Percentiles rank a stretch among this genome's conserved stretches.
Conservation (phyloP, 2,329 filamentous ascomycete genomes). For the Tolypocladium tundrense region DNA sequence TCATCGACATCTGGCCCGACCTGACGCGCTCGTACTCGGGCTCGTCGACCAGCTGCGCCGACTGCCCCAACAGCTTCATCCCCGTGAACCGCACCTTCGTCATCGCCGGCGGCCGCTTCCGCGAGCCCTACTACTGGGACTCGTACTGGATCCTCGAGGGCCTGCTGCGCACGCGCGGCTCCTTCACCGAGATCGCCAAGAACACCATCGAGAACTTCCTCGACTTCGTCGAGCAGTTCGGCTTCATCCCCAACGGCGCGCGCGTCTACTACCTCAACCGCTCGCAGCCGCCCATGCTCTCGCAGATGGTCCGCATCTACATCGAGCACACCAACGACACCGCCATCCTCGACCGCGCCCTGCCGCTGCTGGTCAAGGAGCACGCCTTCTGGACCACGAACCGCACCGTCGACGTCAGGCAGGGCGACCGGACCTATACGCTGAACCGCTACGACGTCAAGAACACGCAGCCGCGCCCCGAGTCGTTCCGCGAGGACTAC, state of each 20-base stretch:
- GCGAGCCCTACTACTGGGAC: constrained; percentile 64
- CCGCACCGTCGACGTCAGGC: constrained; percentile 42
- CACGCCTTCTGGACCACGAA: constrained; percentile 54
- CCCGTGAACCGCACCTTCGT: constrained; percentile 58
- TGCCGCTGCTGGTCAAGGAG: constrained; percentile 54
- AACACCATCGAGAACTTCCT: constrained; percentile 64
- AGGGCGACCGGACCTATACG: constrained; percentile 35
- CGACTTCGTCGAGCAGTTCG: constrained; percentile 53
- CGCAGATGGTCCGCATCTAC: constrained; percentile 57
- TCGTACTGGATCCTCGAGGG: constrained; percentile 60
- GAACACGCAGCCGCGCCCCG: constrained; percentile 57
- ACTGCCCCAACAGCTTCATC: constrained; percentile 55
- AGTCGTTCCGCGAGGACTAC: constrained; percentile 58
- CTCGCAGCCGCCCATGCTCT: constrained; percentile 55
- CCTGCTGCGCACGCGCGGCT: constrained; percentile 52
- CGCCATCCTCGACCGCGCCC: constrained; percentile 45
- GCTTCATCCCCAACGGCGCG: constrained; percentile 60
- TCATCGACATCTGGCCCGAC: constrained; percentile 61
- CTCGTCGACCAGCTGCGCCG: constrained; percentile 39
- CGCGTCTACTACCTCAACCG: constrained; percentile 58
- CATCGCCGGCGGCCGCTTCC: constrained; percentile 61
- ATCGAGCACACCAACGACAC: constrained; percentile 55
- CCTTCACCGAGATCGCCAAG: constrained; percentile 50
- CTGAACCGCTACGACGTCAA: constrained; percentile 49
- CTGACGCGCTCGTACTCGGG: constrained; percentile 50